These are phyloP conservation scores for Tulasnella sp. DNA, from an alignment of 768 basidiomycete species.

Conservation along the genomic window DNA sequence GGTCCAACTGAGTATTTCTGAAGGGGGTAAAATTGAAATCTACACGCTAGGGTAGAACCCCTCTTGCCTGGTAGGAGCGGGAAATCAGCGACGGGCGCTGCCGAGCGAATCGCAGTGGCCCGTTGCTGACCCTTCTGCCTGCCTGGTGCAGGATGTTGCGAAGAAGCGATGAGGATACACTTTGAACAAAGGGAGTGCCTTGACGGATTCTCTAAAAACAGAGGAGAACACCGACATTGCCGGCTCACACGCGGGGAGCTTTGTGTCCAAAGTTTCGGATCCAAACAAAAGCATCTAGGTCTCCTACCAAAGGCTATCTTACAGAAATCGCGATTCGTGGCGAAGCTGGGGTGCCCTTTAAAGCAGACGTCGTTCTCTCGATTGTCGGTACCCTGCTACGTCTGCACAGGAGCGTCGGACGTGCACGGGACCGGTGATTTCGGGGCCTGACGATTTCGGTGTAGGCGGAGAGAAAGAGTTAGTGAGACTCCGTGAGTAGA, in stretches of 20 bases:
- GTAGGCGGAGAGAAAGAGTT: not conserved
- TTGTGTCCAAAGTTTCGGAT: not conserved
- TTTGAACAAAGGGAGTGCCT: not conserved
- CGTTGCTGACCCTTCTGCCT: not conserved
- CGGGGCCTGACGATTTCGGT: not conserved
- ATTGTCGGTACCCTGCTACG: too few relatives aligned
- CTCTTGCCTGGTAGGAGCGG: not conserved
- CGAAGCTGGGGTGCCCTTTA: not conserved
- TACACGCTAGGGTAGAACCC: too few relatives aligned
- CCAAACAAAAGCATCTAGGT: not conserved
- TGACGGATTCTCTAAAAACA: not conserved
- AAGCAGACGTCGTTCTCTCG: too few relatives aligned
- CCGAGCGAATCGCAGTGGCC: not conserved
- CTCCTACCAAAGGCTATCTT: not conserved
- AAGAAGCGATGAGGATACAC: not conserved
- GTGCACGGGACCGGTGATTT: not conserved
- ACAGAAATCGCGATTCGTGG: not conserved
- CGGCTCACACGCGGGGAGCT: not conserved
- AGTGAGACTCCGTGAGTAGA: not conserved
- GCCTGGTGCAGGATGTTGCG: not conserved
- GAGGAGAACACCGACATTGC: not conserved
- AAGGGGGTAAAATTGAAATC: too few relatives aligned
- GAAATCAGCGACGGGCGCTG: not conserved
- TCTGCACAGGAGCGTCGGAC: not conserved
- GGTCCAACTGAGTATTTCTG: too few relatives aligned